Percentiles rank a stretch among this genome's conserved stretches.
Conservation (phyloP, 1,284 basidiomycete genomes). For the Malassezia restricta region DNA sequence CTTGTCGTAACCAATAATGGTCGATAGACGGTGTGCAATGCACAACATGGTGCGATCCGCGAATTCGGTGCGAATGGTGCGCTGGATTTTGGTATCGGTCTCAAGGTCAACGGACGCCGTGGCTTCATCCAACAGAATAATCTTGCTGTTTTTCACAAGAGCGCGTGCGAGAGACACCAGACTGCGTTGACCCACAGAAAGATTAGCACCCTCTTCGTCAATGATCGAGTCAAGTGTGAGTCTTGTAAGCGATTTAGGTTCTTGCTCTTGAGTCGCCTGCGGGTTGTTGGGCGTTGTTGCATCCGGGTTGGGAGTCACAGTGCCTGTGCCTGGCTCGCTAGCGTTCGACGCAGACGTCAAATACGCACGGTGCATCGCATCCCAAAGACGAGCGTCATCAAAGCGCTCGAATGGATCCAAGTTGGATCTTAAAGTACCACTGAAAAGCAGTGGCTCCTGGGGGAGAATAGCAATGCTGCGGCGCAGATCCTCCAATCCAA, state of each 20-base stretch:
- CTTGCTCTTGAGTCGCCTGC: neutral
- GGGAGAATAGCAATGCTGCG: conserved; percentile 31
- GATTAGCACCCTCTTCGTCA: conserved; percentile 44
- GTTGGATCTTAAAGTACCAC: conserved; percentile 47
- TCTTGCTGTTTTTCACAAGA: conserved; percentile 37
- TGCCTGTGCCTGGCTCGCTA: conserved; percentile 13
- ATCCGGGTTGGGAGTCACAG: neutral
- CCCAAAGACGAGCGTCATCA: conserved; percentile 44
- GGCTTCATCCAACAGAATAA: conserved; percentile 54
- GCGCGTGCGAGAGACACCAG: conserved; percentile 46
- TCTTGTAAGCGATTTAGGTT: conserved; percentile 17
- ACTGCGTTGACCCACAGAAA: conserved; percentile 45
- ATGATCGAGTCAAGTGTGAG: conserved; percentile 42
- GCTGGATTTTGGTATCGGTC: conserved; percentile 71
- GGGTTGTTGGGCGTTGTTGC: neutral
- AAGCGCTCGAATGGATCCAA: conserved; percentile 45
- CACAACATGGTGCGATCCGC: conserved; percentile 64
- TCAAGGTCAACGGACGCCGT: conserved; percentile 66
- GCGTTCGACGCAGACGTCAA: conserved; percentile 28
- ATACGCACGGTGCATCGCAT: conserved; percentile 45
- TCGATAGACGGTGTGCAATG: conserved; percentile 61
- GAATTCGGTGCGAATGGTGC: conserved; percentile 73
- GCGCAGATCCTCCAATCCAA: conserved; percentile 49
- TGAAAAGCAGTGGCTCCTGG: conserved; percentile 47
- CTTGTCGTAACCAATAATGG: conserved; percentile 67